These are phyloP conservation scores for Bipolaris oryzae DNA, from an alignment of 2,329 filamentous ascomycete species.

Conservation along the genomic window DNA sequence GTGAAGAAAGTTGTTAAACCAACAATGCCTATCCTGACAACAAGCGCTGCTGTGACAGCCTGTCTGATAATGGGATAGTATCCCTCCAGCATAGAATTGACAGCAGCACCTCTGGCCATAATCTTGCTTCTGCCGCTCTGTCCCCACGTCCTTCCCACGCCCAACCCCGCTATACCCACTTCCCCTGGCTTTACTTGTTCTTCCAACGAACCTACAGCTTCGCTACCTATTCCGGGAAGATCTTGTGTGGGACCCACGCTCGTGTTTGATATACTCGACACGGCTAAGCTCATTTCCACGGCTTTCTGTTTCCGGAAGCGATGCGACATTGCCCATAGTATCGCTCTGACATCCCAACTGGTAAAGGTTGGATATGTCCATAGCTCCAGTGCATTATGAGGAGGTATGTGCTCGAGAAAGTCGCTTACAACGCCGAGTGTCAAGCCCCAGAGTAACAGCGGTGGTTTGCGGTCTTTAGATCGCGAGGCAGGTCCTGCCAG, in stretches of 20 bases:
- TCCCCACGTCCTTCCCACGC: constrained; percentile 50
- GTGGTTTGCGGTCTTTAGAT: constrained; percentile 48
- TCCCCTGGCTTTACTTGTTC: constrained; percentile 47
- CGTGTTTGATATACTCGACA: constrained; percentile 14
- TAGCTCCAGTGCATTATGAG: constrained; percentile 64
- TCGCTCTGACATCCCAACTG: constrained; percentile 63
- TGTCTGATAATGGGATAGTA: constrained; percentile 59
- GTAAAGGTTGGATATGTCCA: constrained; percentile 75
- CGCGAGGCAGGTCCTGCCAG: constrained; percentile 29
- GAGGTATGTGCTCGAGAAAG: constrained; percentile 70
- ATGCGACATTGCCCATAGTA: constrained; percentile 66
- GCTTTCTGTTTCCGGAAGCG: constrained; percentile 54
- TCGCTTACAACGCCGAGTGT: constrained; percentile 71
- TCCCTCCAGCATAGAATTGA: constrained; percentile 58
- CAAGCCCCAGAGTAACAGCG: constrained; percentile 70
- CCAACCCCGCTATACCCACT: constrained; percentile 54
- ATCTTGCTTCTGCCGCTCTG: constrained; percentile 45
- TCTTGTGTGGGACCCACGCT: constrained; percentile 34
- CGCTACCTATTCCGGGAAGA: constrained; percentile 29
- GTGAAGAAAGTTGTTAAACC: constrained; percentile 28
- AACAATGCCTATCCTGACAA: constrained; percentile 43
- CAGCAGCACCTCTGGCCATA: constrained; percentile 49
- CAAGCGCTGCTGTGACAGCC: constrained; percentile 53
- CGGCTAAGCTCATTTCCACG: constrained; percentile 33
- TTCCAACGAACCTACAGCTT: constrained; percentile 28